Percentiles rank a stretch among this genome's conserved stretches.
Evolutionary conservation across 1,284 basidiomycete species (phyloP).

Genomic region (Puccinia hordei): DNA sequence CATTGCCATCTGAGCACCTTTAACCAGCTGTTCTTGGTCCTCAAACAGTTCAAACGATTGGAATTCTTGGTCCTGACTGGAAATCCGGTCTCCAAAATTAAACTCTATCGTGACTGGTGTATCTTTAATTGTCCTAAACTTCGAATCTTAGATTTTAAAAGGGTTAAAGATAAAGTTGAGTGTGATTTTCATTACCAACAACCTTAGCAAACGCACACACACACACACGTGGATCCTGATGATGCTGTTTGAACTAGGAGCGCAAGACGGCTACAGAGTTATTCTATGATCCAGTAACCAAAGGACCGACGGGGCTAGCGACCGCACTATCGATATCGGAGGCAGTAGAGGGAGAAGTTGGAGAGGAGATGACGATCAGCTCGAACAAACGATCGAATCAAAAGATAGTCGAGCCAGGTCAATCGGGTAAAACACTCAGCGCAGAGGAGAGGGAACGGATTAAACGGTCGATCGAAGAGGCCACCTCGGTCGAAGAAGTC

Average conservation of each 20-base stretch:
- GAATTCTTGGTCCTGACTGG: conserved; percentile 35
- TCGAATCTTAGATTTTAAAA: conserved; percentile 92
- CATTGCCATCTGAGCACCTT: conserved; percentile 51
- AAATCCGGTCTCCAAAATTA: conserved; percentile 23
- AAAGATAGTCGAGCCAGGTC: conserved; percentile 52
- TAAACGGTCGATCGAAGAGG: conserved; percentile 83
- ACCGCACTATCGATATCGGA: conserved; percentile 72
- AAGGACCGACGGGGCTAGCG: conserved; percentile 66
- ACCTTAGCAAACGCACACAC: background rate
- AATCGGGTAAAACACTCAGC: conserved; percentile 75
- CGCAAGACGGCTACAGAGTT: conserved; percentile 72
- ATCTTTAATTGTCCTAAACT: conserved; percentile 63
- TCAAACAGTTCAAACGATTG: conserved; percentile 24
- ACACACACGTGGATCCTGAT: background rate
- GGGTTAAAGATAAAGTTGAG: conserved; percentile 85
- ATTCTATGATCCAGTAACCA: conserved; percentile 70
- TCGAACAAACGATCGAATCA: conserved; percentile 64
- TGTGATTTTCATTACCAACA: background rate
- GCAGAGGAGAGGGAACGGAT: conserved; percentile 88
- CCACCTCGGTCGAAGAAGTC: conserved; percentile 87
- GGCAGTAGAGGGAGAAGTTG: conserved; percentile 60
- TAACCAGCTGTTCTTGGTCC: conserved; percentile 54
- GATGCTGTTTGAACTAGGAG: conserved; percentile 64
- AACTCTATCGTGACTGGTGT: conserved; percentile 40
- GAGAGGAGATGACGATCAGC: conserved; percentile 57